phyloP scores from a whole-genome alignment of 2,329 filamentous ascomycete genomes.

The Trichoderma sp. region DNA sequence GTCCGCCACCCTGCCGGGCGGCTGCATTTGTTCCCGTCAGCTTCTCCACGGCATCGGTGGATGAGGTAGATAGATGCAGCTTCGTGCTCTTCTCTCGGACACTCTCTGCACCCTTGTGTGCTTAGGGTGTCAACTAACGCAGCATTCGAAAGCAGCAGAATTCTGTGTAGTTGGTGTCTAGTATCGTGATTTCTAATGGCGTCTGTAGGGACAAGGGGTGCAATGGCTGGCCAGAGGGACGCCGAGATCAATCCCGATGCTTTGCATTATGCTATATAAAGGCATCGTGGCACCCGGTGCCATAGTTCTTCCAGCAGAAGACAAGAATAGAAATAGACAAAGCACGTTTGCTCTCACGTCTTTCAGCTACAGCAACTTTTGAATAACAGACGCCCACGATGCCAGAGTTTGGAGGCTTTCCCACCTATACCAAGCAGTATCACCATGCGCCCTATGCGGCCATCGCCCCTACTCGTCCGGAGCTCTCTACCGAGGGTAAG shows the following conservation, averaged over 20 bases:
- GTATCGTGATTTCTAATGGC: neutral
- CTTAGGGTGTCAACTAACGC: too few relatives aligned
- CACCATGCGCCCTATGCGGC: conserved; percentile 37
- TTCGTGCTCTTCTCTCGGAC: neutral
- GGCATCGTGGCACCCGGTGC: neutral
- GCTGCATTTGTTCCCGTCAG: neutral
- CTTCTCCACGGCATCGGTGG: neutral
- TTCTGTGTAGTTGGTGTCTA: neutral
- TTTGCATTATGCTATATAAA: conserved; percentile 1
- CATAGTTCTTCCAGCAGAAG: too few relatives aligned
- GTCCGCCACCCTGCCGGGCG: neutral
- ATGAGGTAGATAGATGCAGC: too few relatives aligned
- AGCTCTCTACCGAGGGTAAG: conserved; percentile 43
- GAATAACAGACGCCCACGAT: neutral
- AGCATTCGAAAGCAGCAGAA: too few relatives aligned
- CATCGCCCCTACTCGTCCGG: conserved; percentile 41
- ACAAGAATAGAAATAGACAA: neutral
- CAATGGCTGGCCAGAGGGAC: neutral
- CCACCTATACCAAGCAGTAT: conserved; percentile 24
- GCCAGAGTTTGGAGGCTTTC: conserved; percentile 2
- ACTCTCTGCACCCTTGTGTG: neutral
- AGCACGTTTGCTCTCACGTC: neutral
- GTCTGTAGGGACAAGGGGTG: neutral
- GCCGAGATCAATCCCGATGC: too few relatives aligned
- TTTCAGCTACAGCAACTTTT: neutral